Percentiles rank a stretch among this genome's conserved stretches.
Conservation (phyloP, 1,139 yeast genomes). For the Zygoascus sp. region DNA sequence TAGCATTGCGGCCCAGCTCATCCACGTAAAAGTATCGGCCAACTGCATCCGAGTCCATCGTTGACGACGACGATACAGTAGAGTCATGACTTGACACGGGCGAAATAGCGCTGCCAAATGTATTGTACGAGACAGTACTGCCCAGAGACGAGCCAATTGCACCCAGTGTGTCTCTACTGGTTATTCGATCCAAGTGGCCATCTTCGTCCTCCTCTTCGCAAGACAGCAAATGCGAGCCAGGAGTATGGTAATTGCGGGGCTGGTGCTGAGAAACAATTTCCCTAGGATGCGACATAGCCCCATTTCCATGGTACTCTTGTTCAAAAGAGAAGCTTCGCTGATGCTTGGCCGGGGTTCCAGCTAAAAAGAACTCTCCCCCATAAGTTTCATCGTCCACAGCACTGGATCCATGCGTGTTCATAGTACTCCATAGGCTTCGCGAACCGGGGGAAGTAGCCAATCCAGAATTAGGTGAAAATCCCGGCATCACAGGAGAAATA, state of each 20-base stretch:
- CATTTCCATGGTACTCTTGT: too few relatives aligned
- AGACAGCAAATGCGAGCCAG: constrained; percentile 8
- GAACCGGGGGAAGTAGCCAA: not conserved
- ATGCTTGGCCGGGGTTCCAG: constrained; percentile 5
- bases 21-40: constrained; percentile 26
- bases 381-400: constrained; percentile 4
- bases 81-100: constrained; percentile 11
- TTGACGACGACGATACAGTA: not conserved
- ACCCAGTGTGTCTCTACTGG: not conserved
- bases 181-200: not conserved
- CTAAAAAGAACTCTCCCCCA: not conserved
- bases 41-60: constrained; percentile 9
- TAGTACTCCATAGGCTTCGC: not conserved
- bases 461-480: not conserved
- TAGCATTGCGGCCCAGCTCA: constrained; percentile 23
- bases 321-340: constrained; percentile 10
- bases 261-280: not conserved
- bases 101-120: constrained; percentile 5
- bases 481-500: constrained; percentile 3
- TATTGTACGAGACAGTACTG: not conserved
- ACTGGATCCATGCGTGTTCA: not conserved
- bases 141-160: not conserved
- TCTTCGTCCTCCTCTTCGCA: constrained; percentile 8
- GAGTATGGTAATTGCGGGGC: constrained; percentile 4
- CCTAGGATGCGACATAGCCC: not conserved